Conservation (phyloP, 73 alveolate species). For the Tetrahymena elliotti region DNA sequence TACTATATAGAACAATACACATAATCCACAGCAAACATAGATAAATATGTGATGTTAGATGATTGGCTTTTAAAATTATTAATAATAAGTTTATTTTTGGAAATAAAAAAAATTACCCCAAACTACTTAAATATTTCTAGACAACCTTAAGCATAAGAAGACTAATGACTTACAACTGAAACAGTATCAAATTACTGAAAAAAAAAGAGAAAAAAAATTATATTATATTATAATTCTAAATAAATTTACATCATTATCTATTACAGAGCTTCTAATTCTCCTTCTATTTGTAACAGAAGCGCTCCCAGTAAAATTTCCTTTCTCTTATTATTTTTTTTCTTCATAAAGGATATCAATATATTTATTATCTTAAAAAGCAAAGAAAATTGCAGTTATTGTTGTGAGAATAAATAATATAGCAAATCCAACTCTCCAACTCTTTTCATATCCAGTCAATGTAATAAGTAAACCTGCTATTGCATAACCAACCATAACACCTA, state of each 20-base stretch:
- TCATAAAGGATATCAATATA: slow-evolving; percentile 63
- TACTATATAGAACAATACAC: slow-evolving; percentile 79
- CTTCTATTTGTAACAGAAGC: slow-evolving; percentile 1
- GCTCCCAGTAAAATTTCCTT: slow-evolving; percentile 44
- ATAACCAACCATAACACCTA: slow-evolving; percentile 89
- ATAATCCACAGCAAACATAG: slow-evolving; percentile 64
- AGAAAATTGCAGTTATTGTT: slow-evolving; percentile 56
- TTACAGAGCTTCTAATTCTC: background rate
- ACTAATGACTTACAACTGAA: background rate
- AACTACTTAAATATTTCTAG: background rate
- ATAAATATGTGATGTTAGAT: slow-evolving; percentile 48
- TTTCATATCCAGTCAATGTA: slow-evolving; percentile 35
- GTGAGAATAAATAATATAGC: slow-evolving; percentile 67
- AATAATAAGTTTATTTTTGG: background rate
- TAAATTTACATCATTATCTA: background rate
- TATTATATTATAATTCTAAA: no score
- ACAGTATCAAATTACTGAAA: background rate
- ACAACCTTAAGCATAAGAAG: background rate
- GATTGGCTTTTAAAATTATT: background rate
- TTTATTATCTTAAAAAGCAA: slow-evolving; percentile 55
- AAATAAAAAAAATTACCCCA: background rate
- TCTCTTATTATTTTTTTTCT: slow-evolving; percentile 23
- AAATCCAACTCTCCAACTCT: slow-evolving; percentile 86
- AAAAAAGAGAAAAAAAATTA: background rate
- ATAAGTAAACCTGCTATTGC: slow-evolving; percentile 59